Evolutionary conservation across 2,329 filamentous ascomycete species (phyloP).

Genomic region (Curvularia lunata): DNA sequence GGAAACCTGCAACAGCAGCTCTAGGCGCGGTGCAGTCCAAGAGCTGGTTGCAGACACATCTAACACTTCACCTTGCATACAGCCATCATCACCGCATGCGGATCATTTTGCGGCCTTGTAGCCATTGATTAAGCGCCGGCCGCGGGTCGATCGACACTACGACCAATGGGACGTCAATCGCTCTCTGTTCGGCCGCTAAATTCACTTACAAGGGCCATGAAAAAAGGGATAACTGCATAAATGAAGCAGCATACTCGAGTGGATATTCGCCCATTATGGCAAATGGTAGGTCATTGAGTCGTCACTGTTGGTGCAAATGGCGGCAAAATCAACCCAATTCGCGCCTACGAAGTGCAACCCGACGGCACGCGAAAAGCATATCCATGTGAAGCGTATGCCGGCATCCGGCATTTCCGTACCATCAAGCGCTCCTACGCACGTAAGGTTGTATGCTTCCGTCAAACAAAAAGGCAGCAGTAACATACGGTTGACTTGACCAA

Average conservation of each 20-base stretch:
- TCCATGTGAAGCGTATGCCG: slow-evolving; percentile 3
- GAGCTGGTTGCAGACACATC: neutral
- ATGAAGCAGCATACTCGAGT: slow-evolving; percentile 2
- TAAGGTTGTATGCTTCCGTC: slow-evolving; percentile 12
- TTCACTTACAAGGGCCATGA: slow-evolving; percentile 4
- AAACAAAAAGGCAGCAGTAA: neutral
- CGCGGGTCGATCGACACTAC: slow-evolving; percentile 7
- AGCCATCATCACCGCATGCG: slow-evolving; percentile 5
- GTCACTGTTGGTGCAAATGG: slow-evolving; percentile 10
- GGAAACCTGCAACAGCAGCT: neutral
- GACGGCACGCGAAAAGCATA: slow-evolving; percentile 4
- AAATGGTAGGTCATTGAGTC: neutral
- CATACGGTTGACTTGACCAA: slow-evolving; percentile 3
- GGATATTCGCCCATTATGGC: neutral
- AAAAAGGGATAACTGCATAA: slow-evolving; percentile 14
- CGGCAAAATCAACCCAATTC: slow-evolving; percentile 10
- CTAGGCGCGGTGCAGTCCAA: neutral
- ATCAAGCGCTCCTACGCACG: neutral
- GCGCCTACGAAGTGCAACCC: slow-evolving; percentile 4
- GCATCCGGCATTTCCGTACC: slow-evolving; percentile 6
- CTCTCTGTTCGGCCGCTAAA: slow-evolving; percentile 18
- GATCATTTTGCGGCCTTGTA: slow-evolving; percentile 7
- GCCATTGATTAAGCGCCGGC: slow-evolving; percentile 22
- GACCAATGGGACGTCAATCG: slow-evolving; percentile 6
- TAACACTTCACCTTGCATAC: slow-evolving; percentile 3